Conservation (phyloP, 148 eudicot genomes). For the Cornus kousa region DNA sequence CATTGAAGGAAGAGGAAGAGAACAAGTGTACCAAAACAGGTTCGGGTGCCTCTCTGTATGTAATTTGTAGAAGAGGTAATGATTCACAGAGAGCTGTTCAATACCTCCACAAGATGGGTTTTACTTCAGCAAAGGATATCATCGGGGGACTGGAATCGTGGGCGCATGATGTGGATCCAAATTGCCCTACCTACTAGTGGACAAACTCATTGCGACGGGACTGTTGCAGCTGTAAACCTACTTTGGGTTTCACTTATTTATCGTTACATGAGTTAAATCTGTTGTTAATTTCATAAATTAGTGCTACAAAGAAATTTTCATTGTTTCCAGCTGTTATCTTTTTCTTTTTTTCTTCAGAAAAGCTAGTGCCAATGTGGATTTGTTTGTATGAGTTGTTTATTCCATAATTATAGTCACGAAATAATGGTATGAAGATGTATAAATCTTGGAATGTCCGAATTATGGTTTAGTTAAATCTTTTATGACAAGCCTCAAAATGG, state of each 20-base stretch:
- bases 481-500: no score
- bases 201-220: no score
- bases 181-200: conserved; percentile 73
- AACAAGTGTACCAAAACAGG: conserved; percentile 17
- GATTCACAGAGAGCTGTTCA: conserved; percentile 96
- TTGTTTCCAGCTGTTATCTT: no score
- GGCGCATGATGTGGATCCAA: conserved; percentile 79
- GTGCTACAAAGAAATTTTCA: neutral
- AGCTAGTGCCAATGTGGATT: no score
- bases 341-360: no score
- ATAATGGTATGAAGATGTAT: no score
- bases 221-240: neutral
- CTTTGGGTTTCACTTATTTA: neutral
- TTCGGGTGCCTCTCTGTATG: conserved; percentile 53
- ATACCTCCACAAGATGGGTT: conserved; percentile 62
- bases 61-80: conserved; percentile 91
- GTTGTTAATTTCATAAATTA: neutral
- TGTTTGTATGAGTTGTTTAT: no score
- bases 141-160: conserved; percentile 84
- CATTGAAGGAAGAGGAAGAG: conserved; percentile 47
- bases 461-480: no score
- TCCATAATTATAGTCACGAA: no score
- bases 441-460: no score
- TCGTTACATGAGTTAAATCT: neutral
- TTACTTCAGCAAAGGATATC: conserved; percentile 76